Evolutionary conservation across 2,329 filamentous ascomycete genomes (phyloP).

Genomic region (Cryphonectria radicalis): DNA sequence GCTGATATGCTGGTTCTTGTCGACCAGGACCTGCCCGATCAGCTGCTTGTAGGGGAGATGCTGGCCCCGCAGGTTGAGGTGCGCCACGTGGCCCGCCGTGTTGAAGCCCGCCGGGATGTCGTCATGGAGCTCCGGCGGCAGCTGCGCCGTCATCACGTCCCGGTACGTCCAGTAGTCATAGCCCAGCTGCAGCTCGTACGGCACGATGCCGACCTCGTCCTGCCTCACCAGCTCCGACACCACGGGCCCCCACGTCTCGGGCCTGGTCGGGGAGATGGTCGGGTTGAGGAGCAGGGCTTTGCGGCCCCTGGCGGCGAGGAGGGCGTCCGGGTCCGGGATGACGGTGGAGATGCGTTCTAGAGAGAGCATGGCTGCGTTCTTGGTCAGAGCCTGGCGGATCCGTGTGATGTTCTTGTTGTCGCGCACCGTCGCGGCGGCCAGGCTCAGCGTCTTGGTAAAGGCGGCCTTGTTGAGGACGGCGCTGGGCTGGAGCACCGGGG

Average conservation of each 20-base stretch:
- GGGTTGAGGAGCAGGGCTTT: slow-evolving; percentile 67
- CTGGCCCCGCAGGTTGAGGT: slow-evolving; percentile 84
- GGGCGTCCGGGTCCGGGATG: slow-evolving; percentile 62
- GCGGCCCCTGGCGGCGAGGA: slow-evolving; percentile 56
- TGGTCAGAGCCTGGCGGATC: slow-evolving; percentile 68
- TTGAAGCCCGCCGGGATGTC: slow-evolving; percentile 88
- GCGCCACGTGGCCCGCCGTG: slow-evolving; percentile 87
- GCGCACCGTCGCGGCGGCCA: slow-evolving; percentile 77
- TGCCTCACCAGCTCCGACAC: slow-evolving; percentile 70
- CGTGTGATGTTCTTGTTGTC: slow-evolving; percentile 76
- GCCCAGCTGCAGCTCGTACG: slow-evolving; percentile 75
- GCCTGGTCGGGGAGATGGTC: slow-evolving; percentile 59
- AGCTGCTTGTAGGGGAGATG: slow-evolving; percentile 86
- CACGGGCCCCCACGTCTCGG: slow-evolving; percentile 75
- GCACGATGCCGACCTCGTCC: slow-evolving; percentile 71
- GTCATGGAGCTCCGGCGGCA: slow-evolving; percentile 78
- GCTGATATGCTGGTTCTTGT: slow-evolving; percentile 81
- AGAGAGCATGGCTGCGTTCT: slow-evolving; percentile 67
- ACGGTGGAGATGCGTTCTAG: slow-evolving; percentile 68
- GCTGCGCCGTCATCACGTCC: slow-evolving; percentile 80
- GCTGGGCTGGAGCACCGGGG: slow-evolving; percentile 78
- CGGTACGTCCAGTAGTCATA: slow-evolving; percentile 89
- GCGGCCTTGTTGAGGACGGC: slow-evolving; percentile 80
- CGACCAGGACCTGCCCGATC: slow-evolving; percentile 82
- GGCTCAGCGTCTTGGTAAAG: slow-evolving; percentile 76